Evolutionary conservation across 495 filamentous ascomycete species (phyloP).

Genomic region (Podospora didyma): DNA sequence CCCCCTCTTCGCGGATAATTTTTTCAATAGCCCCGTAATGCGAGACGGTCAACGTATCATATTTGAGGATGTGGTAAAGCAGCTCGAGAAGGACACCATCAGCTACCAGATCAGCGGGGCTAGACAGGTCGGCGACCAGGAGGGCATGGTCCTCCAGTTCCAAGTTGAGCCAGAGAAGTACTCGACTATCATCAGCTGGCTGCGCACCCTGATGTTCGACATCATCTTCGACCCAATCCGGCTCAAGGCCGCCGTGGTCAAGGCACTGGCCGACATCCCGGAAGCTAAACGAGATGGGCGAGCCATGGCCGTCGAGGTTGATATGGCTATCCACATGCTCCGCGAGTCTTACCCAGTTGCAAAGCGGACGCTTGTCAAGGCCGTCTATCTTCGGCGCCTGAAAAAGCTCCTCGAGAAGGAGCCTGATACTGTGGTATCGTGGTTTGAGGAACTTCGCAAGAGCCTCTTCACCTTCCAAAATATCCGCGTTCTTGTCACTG

Average conservation of each 20-base stretch:
- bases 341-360: constrained; percentile 70
- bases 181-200: constrained; percentile 74
- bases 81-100: constrained; percentile 87
- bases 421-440: constrained; percentile 64
- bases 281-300: constrained; percentile 87
- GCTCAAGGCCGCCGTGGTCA: constrained; percentile 76
- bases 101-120: constrained; percentile 68
- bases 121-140: constrained; percentile 64
- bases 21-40: constrained; percentile 86
- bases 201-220: constrained; percentile 80
- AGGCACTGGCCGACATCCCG: constrained; percentile 87
- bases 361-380: constrained; percentile 78
- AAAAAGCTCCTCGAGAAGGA: constrained; percentile 68
- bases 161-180: constrained; percentile 89
- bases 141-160: constrained; percentile 76
- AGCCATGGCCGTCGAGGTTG: constrained; percentile 70
- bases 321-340: constrained; percentile 73
- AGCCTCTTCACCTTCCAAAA: constrained; percentile 76
- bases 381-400: constrained; percentile 81
- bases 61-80: constrained; percentile 87
- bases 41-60: constrained; percentile 73
- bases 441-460: constrained; percentile 71
- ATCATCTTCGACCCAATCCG: constrained; percentile 79
- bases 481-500: constrained; percentile 78
- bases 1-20: constrained; percentile 79